Percentiles rank a stretch among this genome's conserved stretches.
Conservation (phyloP, 1,284 basidiomycete species). For the Dichomitus squalens region DNA sequence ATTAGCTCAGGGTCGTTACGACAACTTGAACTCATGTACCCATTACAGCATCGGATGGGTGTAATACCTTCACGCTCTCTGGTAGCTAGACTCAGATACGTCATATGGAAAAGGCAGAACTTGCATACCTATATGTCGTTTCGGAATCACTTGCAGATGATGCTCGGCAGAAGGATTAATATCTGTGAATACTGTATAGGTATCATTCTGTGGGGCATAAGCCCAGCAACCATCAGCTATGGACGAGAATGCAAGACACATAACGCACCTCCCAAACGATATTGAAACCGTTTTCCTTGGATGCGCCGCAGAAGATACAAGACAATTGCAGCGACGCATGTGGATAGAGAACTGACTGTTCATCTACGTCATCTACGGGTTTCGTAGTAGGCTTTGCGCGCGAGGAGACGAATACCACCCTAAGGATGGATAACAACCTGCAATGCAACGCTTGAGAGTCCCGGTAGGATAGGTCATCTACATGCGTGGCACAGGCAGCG, state of each 20-base stretch:
- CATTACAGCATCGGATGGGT: slow-evolving; percentile 45
- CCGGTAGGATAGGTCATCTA: slow-evolving; percentile 5
- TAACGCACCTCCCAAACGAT: slow-evolving; percentile 59
- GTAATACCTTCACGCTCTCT: slow-evolving; percentile 29
- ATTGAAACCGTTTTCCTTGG: slow-evolving; percentile 56
- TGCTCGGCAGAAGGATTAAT: slow-evolving; percentile 58
- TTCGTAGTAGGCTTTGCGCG: not conserved
- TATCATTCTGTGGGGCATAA: slow-evolving; percentile 47
- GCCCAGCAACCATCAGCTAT: not conserved
- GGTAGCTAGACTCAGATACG: not conserved
- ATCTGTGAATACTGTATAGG: slow-evolving; percentile 67
- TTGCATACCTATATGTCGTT: slow-evolving; percentile 55
- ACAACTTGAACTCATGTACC: slow-evolving; percentile 35
- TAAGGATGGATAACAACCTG: not conserved
- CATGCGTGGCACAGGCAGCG: not conserved
- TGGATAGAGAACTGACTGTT: slow-evolving; percentile 12
- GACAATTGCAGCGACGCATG: slow-evolving; percentile 1
- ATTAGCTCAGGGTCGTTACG: not conserved
- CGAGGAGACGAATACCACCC: not conserved
- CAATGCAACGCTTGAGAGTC: not conserved
- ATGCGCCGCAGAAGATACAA: slow-evolving; percentile 61
- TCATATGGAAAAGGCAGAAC: not conserved
- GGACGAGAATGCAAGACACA: too few relatives aligned
- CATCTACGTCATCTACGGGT: slow-evolving; percentile 10
- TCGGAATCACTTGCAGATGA: slow-evolving; percentile 71